phyloP scores from a whole-genome alignment of 1,139 yeast species.

The Saccharomyces hybrid region DNA sequence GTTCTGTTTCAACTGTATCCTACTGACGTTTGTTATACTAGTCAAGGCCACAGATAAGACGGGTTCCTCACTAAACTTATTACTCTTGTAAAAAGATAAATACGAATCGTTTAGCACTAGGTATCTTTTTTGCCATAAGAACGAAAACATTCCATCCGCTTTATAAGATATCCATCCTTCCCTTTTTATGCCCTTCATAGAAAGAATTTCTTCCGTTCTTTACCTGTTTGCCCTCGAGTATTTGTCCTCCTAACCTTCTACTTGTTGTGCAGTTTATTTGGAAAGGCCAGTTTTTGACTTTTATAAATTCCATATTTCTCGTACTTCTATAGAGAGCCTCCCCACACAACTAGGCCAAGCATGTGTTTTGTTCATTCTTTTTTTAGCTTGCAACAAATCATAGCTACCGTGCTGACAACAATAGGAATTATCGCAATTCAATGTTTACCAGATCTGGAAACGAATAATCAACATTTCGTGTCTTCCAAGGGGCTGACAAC shows the following conservation, averaged over 20 bases:
- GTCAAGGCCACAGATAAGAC: constrained; percentile 46
- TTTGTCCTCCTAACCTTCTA: neutral
- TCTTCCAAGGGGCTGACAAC: neutral
- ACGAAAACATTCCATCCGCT: constrained; percentile 78
- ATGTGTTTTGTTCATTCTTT: neutral
- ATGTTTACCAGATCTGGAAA: neutral
- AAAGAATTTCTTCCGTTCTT: constrained; percentile 4
- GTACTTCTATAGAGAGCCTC: neutral
- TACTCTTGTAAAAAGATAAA: constrained; percentile 65
- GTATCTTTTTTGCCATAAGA: constrained; percentile 84
- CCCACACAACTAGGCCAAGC: neutral
- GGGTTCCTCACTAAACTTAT: constrained; percentile 37
- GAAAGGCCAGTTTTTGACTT: neutral
- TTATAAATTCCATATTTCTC: neutral
- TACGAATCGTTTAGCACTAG: constrained; percentile 66
- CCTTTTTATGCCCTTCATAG: neutral
- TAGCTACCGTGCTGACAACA: neutral
- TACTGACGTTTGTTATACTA: constrained; percentile 46
- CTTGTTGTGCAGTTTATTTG: neutral
- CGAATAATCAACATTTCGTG: neutral
- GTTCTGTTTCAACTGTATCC: constrained; percentile 57
- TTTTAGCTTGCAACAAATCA: neutral
- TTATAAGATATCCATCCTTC: constrained; percentile 82
- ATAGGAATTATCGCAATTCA: neutral
- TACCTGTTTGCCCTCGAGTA: neutral